Percentiles rank a stretch among this genome's conserved stretches.
Conservation (phyloP, 148 eudicot genomes). For the Vaccinium corymbosum region DNA sequence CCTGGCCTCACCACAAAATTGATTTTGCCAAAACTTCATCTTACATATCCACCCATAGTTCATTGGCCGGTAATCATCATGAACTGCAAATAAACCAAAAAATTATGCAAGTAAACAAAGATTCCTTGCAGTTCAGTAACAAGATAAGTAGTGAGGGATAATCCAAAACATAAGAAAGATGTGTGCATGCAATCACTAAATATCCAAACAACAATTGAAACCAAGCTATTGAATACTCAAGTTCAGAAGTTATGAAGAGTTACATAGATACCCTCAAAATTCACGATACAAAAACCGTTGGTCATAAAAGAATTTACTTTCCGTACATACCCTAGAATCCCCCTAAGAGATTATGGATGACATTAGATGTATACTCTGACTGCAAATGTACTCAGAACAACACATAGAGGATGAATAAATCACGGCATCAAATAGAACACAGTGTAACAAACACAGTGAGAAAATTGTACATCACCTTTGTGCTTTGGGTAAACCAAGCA, state of each 20-base stretch:
- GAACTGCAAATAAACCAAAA: constrained; percentile 11
- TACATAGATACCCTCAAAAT: background rate
- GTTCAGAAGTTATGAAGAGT: background rate
- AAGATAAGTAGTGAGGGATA: background rate
- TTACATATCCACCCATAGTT: background rate
- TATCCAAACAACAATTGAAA: background rate
- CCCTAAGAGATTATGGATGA: background rate
- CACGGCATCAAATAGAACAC: background rate
- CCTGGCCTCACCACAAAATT: constrained; percentile 11
- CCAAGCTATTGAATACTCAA: background rate
- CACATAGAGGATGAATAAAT: background rate
- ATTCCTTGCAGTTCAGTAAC: background rate
- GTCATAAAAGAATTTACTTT: background rate
- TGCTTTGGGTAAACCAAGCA: background rate
- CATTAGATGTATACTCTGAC: background rate
- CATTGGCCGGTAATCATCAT: background rate
- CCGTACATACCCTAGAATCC: background rate
- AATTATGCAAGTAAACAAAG: background rate
- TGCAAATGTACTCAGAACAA: background rate
- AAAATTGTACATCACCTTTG: background rate
- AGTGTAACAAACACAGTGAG: background rate
- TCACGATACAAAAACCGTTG: background rate
- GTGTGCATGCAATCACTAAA: background rate
- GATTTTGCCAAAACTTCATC: background rate
- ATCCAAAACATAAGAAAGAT: background rate